These are phyloP conservation scores for Chaetomiaceae sp. DNA, from an alignment of 2,329 filamentous ascomycete genomes.

Conservation along the genomic window DNA sequence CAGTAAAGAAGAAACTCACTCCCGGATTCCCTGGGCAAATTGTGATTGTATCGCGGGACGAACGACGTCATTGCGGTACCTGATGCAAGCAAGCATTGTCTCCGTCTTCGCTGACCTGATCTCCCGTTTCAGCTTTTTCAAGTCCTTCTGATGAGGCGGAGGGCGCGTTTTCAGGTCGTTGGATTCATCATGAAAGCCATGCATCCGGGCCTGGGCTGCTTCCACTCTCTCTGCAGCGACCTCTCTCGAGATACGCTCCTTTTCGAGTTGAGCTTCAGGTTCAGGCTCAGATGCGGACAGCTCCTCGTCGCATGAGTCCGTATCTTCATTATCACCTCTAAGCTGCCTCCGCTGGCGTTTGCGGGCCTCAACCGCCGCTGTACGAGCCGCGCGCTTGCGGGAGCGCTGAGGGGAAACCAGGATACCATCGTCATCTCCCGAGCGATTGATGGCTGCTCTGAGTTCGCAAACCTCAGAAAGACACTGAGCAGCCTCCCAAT, in stretches of 20 bases:
- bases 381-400: constrained; percentile 7
- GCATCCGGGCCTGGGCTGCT: background rate
- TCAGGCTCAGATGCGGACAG: background rate
- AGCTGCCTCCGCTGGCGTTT: constrained; percentile 1
- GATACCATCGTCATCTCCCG: background rate
- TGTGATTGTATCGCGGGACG: constrained; percentile 51
- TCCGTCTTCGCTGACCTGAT: constrained; percentile 30
- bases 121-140: constrained; percentile 34
- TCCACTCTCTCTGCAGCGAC: background rate
- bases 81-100: constrained; percentile 41
- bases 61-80: constrained; percentile 53
- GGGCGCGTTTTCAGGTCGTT: constrained; percentile 35
- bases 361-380: background rate
- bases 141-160: constrained; percentile 31
- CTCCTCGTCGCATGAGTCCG: background rate
- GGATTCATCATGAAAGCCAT: constrained; percentile 28
- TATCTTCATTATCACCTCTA: background rate
- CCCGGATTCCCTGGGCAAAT: constrained; percentile 39
- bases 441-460: constrained; percentile 16
- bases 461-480: constrained; percentile 25
- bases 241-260: background rate
- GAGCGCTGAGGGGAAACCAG: background rate
- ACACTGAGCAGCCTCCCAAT: constrained; percentile 4
- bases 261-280: background rate
- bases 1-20: background rate